Evolutionary conservation across 163 green algal species (phyloP).

Genomic region (Scenedesmus sp.): DNA sequence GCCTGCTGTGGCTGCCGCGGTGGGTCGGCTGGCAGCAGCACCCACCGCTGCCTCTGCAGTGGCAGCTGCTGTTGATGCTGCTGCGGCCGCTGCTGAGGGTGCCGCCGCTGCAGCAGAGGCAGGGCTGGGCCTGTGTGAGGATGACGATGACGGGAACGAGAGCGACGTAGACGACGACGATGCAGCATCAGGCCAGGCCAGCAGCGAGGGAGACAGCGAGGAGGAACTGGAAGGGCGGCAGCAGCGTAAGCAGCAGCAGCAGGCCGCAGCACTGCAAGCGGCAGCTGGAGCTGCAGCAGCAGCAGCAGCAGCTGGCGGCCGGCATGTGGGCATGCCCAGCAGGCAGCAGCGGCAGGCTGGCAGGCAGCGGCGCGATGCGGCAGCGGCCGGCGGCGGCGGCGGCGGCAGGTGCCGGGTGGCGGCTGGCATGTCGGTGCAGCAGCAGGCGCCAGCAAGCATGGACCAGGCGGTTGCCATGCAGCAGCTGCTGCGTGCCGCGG

Average conservation of each 20-base stretch:
- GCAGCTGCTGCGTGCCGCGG: conserved; percentile 18
- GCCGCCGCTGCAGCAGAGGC: neutral
- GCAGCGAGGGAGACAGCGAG: conserved; percentile 43
- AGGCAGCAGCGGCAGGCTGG: neutral
- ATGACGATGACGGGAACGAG: neutral
- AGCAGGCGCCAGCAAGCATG: neutral
- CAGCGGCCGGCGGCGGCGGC: neutral
- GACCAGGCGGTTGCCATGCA: neutral
- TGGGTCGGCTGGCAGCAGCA: neutral
- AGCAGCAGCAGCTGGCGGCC: neutral
- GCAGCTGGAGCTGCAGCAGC: neutral
- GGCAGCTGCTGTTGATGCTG: neutral
- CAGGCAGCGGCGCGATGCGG: neutral
- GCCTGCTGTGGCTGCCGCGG: neutral
- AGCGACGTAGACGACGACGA: conserved; percentile 27
- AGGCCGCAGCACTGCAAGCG: neutral
- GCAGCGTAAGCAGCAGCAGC: neutral
- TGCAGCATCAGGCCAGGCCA: conserved; percentile 16
- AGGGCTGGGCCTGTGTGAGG: neutral
- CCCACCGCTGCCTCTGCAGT: neutral
- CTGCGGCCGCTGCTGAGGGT: neutral
- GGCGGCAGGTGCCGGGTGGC: neutral
- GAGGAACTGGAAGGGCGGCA: conserved; percentile 1
- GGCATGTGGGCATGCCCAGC: too few relatives aligned
- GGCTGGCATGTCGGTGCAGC: neutral